These are phyloP conservation scores for Nemania sp. DNA, from an alignment of 2,329 filamentous ascomycete species.

Conservation along the genomic window DNA sequence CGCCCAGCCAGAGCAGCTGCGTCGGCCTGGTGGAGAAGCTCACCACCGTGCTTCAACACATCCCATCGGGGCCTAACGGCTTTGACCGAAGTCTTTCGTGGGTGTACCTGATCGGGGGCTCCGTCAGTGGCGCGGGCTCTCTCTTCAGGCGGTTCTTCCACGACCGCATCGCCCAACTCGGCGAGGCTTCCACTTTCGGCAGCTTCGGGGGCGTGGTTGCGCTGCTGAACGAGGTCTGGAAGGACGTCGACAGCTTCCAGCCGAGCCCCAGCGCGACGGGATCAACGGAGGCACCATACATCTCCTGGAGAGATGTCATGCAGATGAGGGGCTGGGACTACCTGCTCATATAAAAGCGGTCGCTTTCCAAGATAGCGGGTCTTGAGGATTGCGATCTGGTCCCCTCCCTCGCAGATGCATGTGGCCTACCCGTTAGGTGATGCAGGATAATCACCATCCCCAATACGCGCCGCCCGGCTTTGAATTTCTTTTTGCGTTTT, in stretches of 20 bases:
- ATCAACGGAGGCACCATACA: constrained; percentile 59
- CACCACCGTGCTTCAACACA: constrained; percentile 74
- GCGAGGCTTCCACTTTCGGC: constrained; percentile 77
- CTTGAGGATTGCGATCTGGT: constrained; percentile 40
- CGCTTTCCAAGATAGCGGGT: constrained; percentile 43
- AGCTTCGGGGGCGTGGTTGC: constrained; percentile 83
- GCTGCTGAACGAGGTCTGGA: constrained; percentile 84
- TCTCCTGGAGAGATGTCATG: constrained; percentile 97
- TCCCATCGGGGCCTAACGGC: constrained; percentile 79
- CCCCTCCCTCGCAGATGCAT: constrained; percentile 30
- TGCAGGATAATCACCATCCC: constrained; percentile 45
- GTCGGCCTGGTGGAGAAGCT: constrained; percentile 79
- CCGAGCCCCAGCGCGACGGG: constrained; percentile 44
- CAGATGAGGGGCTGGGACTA: constrained; percentile 89
- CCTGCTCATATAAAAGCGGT: constrained; percentile 74
- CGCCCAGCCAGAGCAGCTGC: constrained; percentile 73
- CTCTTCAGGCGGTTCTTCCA: constrained; percentile 78
- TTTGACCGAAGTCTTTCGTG: constrained; percentile 91
- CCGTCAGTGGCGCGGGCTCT: constrained; percentile 73
- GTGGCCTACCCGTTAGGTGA: constrained; percentile 41
- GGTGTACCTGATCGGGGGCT: constrained; percentile 88
- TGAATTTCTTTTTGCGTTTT: constrained; percentile 25
- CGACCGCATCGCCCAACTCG: constrained; percentile 74
- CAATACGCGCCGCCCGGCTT: constrained; percentile 35
- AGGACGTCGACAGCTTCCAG: constrained; percentile 66